phyloP scores from a whole-genome alignment of 192 early-diverging fungal genomes.

The Gigaspora rosea region DNA sequence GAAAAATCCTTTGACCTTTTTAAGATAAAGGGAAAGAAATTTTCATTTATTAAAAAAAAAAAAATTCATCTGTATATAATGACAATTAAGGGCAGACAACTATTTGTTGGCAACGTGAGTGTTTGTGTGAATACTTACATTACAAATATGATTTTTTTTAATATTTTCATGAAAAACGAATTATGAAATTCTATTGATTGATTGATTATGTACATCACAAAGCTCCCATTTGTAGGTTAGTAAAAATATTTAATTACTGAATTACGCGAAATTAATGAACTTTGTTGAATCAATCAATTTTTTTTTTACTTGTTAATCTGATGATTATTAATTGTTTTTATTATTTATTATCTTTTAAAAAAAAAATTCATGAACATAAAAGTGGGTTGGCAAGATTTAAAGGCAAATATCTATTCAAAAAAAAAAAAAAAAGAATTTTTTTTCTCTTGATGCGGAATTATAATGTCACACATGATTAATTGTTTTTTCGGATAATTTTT shows the following conservation, averaged over 20 bases:
- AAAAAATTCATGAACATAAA: background rate
- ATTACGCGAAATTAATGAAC: background rate
- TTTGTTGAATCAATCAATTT: background rate
- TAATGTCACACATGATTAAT: slow-evolving; percentile 1
- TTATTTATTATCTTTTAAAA: slow-evolving; percentile 2
- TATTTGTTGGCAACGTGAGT: slow-evolving; percentile 74
- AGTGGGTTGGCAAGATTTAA: slow-evolving; percentile 35
- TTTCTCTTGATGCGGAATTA: background rate
- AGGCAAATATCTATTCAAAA: slow-evolving; percentile 10
- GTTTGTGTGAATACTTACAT: background rate
- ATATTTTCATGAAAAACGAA: background rate
- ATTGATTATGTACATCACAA: background rate
- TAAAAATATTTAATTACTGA: slow-evolving; percentile 15
- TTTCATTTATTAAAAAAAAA: background rate
- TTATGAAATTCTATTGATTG: background rate
- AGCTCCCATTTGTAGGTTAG: slow-evolving; percentile 33
- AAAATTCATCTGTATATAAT: slow-evolving; percentile 24
- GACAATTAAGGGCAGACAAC: slow-evolving; percentile 47
- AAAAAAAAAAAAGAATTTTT: background rate
- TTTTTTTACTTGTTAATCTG: background rate
- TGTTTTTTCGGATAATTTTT: background rate
- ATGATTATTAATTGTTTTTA: background rate
- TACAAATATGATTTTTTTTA: background rate
- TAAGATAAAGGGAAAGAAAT: background rate
- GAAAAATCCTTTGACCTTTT: background rate